These are phyloP conservation scores for Verruconis gallopava DNA, from an alignment of 2,329 filamentous ascomycete species.

Conservation along the genomic window DNA sequence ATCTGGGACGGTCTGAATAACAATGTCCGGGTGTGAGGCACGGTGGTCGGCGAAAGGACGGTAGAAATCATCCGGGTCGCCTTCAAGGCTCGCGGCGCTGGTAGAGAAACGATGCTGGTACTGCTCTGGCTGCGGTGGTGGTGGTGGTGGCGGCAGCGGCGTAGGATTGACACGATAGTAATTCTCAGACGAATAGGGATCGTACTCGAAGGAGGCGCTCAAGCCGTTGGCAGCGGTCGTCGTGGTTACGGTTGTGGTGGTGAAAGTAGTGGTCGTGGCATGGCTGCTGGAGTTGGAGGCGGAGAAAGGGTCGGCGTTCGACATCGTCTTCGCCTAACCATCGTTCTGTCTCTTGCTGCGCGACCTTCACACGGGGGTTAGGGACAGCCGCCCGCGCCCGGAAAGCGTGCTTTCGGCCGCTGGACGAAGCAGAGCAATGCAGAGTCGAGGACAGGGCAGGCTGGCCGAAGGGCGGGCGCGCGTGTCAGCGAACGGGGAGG, in stretches of 20 bases:
- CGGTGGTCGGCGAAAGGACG: constrained; percentile 10
- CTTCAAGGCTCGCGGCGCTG: constrained; percentile 3
- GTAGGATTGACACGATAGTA: not conserved
- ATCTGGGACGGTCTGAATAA: constrained; percentile 6
- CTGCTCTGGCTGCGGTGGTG: not conserved
- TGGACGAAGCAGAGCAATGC: not conserved
- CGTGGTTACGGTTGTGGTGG: not conserved
- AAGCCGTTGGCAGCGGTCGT: constrained; percentile 1
- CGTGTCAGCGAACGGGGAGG: not conserved
- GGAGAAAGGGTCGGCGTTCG: constrained; percentile 4
- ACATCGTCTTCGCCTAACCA: constrained; percentile 1
- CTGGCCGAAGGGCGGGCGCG: not conserved
- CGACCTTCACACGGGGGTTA: not conserved
- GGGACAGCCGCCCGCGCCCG: not conserved
- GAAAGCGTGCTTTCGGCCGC: too few species aligned
- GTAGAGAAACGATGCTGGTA: constrained; percentile 3
- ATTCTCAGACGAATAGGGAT: not conserved
- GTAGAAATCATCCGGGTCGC: constrained; percentile 13
- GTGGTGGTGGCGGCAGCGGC: not conserved
- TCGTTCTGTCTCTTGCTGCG: not conserved
- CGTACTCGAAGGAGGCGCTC: not conserved
- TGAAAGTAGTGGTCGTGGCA: too few species aligned
- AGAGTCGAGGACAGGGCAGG: not conserved
- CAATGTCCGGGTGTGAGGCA: constrained; percentile 17
- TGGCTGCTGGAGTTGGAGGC: too few species aligned